Conservation (phyloP, 2,329 filamentous ascomycete genomes). For the Penicillium sp. region DNA sequence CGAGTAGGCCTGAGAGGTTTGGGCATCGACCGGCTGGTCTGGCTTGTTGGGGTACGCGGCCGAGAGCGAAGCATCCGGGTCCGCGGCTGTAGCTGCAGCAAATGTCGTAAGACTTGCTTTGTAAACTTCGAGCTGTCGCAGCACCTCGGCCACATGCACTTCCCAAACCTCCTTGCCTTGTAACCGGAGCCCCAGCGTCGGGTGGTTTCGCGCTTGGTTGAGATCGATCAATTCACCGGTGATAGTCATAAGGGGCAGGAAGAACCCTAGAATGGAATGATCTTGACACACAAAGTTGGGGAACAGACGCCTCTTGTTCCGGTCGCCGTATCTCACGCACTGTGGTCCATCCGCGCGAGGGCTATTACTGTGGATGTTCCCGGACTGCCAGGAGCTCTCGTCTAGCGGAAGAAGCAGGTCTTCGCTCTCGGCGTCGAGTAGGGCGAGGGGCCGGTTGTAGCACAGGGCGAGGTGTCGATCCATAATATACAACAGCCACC, state of each 20-base stretch:
- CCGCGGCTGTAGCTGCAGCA: conserved; percentile 25
- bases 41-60: conserved; percentile 56
- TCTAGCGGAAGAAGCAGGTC: conserved; percentile 82
- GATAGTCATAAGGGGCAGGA: conserved; percentile 91
- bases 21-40: conserved; percentile 52
- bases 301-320: conserved; percentile 59
- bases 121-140: conserved; percentile 75
- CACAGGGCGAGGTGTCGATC: conserved; percentile 87
- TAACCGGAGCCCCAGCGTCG: conserved; percentile 74
- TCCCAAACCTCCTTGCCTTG: conserved; percentile 75
- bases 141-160: conserved; percentile 73
- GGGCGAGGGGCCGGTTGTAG: conserved; percentile 84
- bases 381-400: conserved; percentile 80
- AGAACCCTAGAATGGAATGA: conserved; percentile 87
- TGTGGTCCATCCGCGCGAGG: conserved; percentile 39
- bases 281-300: conserved; percentile 80
- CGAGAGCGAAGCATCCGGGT: conserved; percentile 30
- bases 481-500: conserved; percentile 91
- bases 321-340: conserved; percentile 33
- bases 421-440: conserved; percentile 85
- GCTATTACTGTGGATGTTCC: conserved; percentile 65
- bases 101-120: conserved; percentile 65
- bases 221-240: conserved; percentile 87
- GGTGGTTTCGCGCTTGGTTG: conserved; percentile 84
- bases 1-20: conserved; percentile 33